These are phyloP conservation scores for Cochlearia excelsa DNA, from an alignment of 345 rosid genomes.

Conservation along the genomic window DNA sequence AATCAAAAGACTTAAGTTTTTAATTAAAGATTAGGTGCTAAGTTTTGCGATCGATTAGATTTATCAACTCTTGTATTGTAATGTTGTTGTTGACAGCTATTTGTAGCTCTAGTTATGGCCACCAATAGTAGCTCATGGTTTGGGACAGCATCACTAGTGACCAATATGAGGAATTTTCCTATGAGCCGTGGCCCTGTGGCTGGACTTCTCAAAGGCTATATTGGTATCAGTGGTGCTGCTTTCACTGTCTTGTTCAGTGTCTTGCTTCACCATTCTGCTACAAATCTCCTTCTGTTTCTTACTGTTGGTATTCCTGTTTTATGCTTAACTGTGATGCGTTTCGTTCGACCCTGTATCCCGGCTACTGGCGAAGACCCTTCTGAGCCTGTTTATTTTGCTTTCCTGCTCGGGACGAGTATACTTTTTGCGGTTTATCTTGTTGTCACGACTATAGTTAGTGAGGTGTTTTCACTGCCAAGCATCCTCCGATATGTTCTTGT, in stretches of 20 bases:
- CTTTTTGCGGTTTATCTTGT: constrained; percentile 70
- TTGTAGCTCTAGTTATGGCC: constrained; percentile 66
- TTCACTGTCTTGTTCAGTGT: constrained; percentile 70
- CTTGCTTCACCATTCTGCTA: constrained; percentile 55
- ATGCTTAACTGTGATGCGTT: constrained; percentile 65
- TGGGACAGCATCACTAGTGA: constrained; percentile 70
- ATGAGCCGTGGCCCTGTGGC: constrained; percentile 66
- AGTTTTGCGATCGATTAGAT: constrained; percentile 3
- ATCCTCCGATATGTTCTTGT: constrained; percentile 50
- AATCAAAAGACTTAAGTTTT: too few species aligned
- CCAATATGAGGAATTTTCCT: constrained; percentile 84
- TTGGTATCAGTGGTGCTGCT: constrained; percentile 74
- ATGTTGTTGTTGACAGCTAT: constrained; percentile 51
- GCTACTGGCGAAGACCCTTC: constrained; percentile 87
- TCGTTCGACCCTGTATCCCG: constrained; percentile 76
- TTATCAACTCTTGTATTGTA: background rate
- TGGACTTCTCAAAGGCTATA: constrained; percentile 76
- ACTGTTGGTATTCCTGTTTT: constrained; percentile 70
- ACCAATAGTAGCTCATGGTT: constrained; percentile 80
- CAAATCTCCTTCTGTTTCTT: constrained; percentile 61
- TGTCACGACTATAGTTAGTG: constrained; percentile 47
- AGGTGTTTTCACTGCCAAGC: constrained; percentile 40
- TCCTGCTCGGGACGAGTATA: constrained; percentile 63
- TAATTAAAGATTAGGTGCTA: too few species aligned
- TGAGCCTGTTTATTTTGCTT: constrained; percentile 66